phyloP scores from a whole-genome alignment of 2,329 filamentous ascomycete genomes.

The Ramularia collo-cygni region DNA sequence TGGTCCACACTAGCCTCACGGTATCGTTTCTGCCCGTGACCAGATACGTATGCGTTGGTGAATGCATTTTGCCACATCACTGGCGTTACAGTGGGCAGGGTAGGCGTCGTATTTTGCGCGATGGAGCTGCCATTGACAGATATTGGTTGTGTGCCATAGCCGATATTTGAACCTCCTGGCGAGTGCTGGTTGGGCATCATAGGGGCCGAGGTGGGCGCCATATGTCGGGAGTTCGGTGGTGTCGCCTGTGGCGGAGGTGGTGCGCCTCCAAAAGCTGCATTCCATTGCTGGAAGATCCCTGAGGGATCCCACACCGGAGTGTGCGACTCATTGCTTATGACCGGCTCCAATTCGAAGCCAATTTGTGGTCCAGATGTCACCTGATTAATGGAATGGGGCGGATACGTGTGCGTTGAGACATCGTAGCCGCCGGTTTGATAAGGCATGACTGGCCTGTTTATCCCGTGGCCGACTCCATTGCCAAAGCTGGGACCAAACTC shows the following conservation, averaged over 20 bases:
- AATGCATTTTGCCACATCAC: conserved; percentile 48
- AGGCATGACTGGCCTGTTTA: conserved; percentile 14
- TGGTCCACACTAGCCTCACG: conserved; percentile 35
- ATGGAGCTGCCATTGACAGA: conserved; percentile 14
- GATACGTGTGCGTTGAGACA: conserved; percentile 15
- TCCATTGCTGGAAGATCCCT: conserved; percentile 69
- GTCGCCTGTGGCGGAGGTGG: conserved; percentile 38
- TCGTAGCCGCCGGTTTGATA: conserved; percentile 18
- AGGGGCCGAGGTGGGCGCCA: conserved; percentile 19
- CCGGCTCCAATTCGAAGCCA: conserved; percentile 20
- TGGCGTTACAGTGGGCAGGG: conserved; percentile 37
- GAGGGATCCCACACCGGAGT: conserved; percentile 30
- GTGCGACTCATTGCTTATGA: conserved; percentile 24
- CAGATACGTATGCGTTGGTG: conserved; percentile 29
- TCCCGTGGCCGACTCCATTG: conserved; percentile 9
- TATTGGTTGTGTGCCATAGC: conserved; percentile 20
- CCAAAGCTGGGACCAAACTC: conserved; percentile 22
- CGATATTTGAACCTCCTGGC: conserved; percentile 14
- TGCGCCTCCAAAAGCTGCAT: conserved; percentile 80
- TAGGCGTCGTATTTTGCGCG: conserved; percentile 14
- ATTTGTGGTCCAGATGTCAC: conserved; percentile 19
- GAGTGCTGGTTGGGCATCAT: conserved; percentile 33
- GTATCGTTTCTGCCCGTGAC: conserved; percentile 38
- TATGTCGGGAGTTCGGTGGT: conserved; percentile 29
- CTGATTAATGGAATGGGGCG: conserved; percentile 16